phyloP scores from a whole-genome alignment of 306 rosid genomes.

The Cucumis hystrix region DNA sequence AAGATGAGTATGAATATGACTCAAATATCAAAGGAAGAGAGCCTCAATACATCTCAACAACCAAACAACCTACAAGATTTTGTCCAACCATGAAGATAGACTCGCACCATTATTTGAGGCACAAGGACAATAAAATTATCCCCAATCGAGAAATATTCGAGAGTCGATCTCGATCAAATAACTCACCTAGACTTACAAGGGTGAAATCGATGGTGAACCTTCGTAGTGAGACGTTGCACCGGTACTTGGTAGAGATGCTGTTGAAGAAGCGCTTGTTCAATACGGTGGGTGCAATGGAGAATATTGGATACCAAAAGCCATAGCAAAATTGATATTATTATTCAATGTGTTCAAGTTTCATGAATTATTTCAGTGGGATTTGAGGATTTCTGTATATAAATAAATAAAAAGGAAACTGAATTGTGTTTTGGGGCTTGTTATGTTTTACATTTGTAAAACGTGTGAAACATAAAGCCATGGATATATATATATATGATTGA shows the following conservation, averaged over 20 bases:
- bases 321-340: neutral
- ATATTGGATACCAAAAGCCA: constrained; percentile 51
- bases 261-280: constrained; percentile 43
- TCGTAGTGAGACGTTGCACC: constrained; percentile 39
- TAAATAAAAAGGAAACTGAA: neutral
- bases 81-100: constrained; percentile 32
- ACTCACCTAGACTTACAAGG: constrained; percentile 10
- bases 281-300: constrained; percentile 49
- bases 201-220: constrained; percentile 32
- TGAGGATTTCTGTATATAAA: neutral
- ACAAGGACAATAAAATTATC: neutral
- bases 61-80: constrained; percentile 46
- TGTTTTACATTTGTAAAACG: neutral
- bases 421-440: neutral
- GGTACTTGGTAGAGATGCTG: constrained; percentile 43
- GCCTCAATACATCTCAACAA: constrained; percentile 6
- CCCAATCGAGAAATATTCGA: neutral
- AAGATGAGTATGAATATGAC: constrained; percentile 22
- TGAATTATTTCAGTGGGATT: neutral
- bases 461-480: neutral
- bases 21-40: constrained; percentile 12
- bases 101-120: constrained; percentile 1
- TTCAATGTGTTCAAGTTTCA: neutral
- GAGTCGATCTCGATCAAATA: neutral
- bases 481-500: neutral